Evolutionary conservation across 352 stramenopile genomes (phyloP).

Genomic region (Phytophthora macrochlamydospora): DNA sequence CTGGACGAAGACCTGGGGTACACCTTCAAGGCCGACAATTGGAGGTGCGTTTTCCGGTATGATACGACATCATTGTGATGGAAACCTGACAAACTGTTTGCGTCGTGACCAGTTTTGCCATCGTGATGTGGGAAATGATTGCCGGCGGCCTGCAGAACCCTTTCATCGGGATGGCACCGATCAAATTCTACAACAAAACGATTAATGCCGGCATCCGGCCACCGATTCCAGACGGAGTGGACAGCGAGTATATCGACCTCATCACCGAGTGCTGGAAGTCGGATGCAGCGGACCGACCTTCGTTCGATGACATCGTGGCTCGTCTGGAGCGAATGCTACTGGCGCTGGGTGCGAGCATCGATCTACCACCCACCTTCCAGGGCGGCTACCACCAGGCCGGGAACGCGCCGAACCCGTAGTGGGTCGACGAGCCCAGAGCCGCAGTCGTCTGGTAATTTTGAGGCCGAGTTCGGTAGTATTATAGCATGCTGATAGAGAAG

Average conservation of each 20-base stretch:
- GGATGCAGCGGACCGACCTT: slow-evolving; percentile 68
- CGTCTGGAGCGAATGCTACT: slow-evolving; percentile 78
- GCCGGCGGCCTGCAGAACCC: slow-evolving; percentile 79
- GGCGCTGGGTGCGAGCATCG: slow-evolving; percentile 77
- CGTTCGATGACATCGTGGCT: slow-evolving; percentile 79
- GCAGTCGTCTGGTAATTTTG: slow-evolving; percentile 33
- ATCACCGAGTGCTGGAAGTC: slow-evolving; percentile 88
- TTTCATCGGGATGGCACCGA: slow-evolving; percentile 90
- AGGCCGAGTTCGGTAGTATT: slow-evolving; percentile 42
- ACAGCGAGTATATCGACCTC: slow-evolving; percentile 75
- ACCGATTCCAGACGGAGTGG: slow-evolving; percentile 66
- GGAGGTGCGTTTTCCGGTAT: slow-evolving; percentile 54
- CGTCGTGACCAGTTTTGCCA: slow-evolving; percentile 67
- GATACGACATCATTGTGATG: neutral
- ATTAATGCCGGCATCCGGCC: slow-evolving; percentile 79
- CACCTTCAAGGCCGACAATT: slow-evolving; percentile 91
- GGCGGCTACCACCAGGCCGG: slow-evolving; percentile 80
- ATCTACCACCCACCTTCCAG: slow-evolving; percentile 83
- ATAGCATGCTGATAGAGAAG: slow-evolving; percentile 47
- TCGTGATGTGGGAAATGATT: slow-evolving; percentile 93
- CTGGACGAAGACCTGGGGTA: slow-evolving; percentile 89
- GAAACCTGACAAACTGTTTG: neutral
- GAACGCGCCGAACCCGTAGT: slow-evolving; percentile 28
- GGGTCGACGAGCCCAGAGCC: slow-evolving; percentile 29
- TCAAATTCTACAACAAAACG: slow-evolving; percentile 92